phyloP scores from a whole-genome alignment of 202 grass and related monocot species.

The Brachypodium distachyon region DNA sequence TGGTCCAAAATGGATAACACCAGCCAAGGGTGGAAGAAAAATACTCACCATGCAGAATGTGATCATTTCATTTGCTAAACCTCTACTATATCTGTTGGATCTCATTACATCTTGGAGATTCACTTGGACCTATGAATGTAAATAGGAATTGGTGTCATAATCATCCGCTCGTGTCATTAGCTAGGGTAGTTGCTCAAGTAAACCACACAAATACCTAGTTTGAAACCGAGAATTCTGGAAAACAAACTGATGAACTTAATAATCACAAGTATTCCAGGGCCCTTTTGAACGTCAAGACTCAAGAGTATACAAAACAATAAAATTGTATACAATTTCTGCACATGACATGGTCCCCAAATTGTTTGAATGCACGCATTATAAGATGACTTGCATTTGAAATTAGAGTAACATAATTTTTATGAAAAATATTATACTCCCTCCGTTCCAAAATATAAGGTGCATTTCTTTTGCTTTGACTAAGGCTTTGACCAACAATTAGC shows the following conservation, averaged over 20 bases:
- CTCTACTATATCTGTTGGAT: constrained; percentile 38
- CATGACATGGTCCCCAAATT: not conserved
- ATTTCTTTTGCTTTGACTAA: too few relatives aligned
- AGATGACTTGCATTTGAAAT: not conserved
- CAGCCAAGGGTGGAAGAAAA: not conserved
- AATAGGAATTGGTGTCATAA: not conserved
- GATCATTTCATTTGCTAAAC: constrained; percentile 24
- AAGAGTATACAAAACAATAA: not conserved
- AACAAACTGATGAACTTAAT: not conserved
- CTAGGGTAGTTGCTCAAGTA: not conserved
- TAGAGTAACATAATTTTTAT: not conserved
- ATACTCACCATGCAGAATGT: constrained; percentile 34
- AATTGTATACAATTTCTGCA: not conserved
- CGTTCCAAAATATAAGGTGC: not conserved
- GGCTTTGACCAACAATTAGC: too few relatives aligned
- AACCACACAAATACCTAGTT: not conserved
- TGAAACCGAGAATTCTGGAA: not conserved
- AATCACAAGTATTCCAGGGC: not conserved
- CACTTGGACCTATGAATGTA: constrained; percentile 25
- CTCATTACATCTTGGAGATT: constrained; percentile 7
- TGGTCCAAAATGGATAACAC: not conserved
- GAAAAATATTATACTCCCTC: not conserved
- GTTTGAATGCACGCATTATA: not conserved
- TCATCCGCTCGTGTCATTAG: not conserved
- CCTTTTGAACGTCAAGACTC: not conserved